Percentiles rank a stretch among this genome's conserved stretches.
phyloP scores from a whole-genome alignment of 768 basidiomycete genomes.

The Sporobolomyces phaffii region DNA sequence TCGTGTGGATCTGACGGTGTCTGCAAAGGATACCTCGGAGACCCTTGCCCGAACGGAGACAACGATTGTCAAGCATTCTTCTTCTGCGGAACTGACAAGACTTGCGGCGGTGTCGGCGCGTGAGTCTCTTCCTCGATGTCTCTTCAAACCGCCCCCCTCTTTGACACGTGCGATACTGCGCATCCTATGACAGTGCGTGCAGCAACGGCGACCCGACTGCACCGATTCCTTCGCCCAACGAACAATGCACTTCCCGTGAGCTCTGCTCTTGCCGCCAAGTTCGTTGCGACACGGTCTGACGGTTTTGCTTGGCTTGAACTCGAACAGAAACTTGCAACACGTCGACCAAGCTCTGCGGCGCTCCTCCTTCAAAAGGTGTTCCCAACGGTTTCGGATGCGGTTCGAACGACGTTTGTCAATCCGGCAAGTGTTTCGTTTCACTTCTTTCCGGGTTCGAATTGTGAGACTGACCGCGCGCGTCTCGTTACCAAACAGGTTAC shows the following conservation, averaged over 20 bases:
- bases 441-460: background rate
- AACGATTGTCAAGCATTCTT: conserved; percentile 39
- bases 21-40: conserved; percentile 34
- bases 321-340: conserved; percentile 28
- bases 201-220: conserved; percentile 27
- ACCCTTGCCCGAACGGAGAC: conserved; percentile 22
- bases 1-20: conserved; percentile 30
- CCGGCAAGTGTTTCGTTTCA: conserved; percentile 8
- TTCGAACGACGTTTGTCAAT: conserved; percentile 32
- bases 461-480: background rate
- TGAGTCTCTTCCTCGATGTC: conserved; percentile 1
- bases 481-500: conserved; percentile 1
- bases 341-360: conserved; percentile 15
- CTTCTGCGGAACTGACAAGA: conserved; percentile 38
- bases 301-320: too few species aligned
- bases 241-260: conserved; percentile 35
- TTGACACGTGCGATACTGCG: background rate
- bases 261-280: background rate
- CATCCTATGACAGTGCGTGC: conserved; percentile 12
- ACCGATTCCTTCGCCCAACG: conserved; percentile 32
- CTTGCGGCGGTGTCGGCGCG: conserved; percentile 36
- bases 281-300: too few species aligned
- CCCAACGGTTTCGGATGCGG: conserved; percentile 35
- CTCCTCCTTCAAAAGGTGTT: conserved; percentile 23
- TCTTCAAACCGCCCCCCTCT: background rate